Conservation (phyloP, 2,329 filamentous ascomycete species). For the Chaetomium sp. region DNA sequence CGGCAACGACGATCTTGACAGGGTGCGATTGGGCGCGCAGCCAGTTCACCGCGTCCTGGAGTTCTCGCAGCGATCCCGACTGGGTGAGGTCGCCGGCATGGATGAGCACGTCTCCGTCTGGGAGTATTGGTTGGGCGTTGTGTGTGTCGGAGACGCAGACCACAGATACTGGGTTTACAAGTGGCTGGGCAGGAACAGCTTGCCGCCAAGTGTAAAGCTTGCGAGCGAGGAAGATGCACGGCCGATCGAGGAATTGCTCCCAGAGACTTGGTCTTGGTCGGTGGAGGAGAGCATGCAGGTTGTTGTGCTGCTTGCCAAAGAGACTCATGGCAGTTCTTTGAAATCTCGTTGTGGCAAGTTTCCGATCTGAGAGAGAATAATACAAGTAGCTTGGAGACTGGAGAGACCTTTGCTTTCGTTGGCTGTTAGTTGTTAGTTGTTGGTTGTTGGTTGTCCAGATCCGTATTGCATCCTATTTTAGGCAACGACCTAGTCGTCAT, state of each 20-base stretch:
- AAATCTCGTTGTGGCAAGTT: neutral
- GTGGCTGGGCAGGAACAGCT: constrained; percentile 11
- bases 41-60: constrained; percentile 41
- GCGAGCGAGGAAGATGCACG: constrained; percentile 26
- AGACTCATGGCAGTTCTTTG: constrained; percentile 3
- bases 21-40: constrained; percentile 40
- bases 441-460: too few species aligned
- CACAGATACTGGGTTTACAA: constrained; percentile 27
- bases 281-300: constrained; percentile 19
- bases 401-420: neutral
- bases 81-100: constrained; percentile 48
- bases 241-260: constrained; percentile 24
- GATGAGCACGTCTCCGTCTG: constrained; percentile 45
- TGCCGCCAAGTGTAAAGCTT: constrained; percentile 24
- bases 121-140: constrained; percentile 41
- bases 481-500: neutral
- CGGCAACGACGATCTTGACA: constrained; percentile 43
- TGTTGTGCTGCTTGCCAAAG: constrained; percentile 4
- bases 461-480: neutral
- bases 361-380: neutral
- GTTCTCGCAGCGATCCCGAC: constrained; percentile 43
- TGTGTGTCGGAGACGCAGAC: constrained; percentile 49
- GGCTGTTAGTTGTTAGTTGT: neutral
- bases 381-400: neutral
- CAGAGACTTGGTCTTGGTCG: constrained; percentile 18